These are phyloP conservation scores for Chaetomium olivaceum DNA, from an alignment of 2,329 filamentous ascomycete species.

Conservation along the genomic window DNA sequence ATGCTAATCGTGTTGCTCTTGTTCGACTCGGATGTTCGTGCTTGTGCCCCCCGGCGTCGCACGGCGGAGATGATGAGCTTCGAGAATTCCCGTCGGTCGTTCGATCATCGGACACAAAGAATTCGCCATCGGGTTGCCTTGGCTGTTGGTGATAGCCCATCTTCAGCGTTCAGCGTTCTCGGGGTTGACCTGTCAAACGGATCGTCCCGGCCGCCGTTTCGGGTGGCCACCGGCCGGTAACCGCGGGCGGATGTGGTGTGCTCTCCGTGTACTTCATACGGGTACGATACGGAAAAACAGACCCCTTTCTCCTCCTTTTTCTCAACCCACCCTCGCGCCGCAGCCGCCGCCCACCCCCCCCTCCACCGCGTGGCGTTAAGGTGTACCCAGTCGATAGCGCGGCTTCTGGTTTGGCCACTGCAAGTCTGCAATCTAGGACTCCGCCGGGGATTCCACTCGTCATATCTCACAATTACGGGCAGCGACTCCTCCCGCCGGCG, in stretches of 20 bases:
- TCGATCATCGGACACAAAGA: background rate
- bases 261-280: background rate
- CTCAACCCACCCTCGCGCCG: constrained; percentile 6
- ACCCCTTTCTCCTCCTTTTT: background rate
- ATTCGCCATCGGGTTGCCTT: background rate
- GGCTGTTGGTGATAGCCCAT: background rate
- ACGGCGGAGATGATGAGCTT: constrained; percentile 2
- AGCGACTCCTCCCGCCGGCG: background rate
- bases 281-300: background rate
- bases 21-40: constrained; percentile 3
- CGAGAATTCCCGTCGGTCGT: background rate
- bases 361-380: constrained; percentile 3
- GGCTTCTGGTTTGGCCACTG: background rate
- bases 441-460: background rate
- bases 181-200: background rate
- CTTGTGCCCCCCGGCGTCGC: background rate
- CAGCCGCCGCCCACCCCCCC: constrained; percentile 12
- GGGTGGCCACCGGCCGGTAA: constrained; percentile 9
- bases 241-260: background rate
- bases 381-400: background rate
- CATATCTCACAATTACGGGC: background rate
- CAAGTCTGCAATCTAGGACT: background rate
- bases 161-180: background rate
- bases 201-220: constrained; percentile 7
- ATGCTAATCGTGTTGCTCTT: background rate